These are phyloP conservation scores for Colletotrichum shisoi DNA, from an alignment of 2,329 filamentous ascomycete species.

Conservation along the genomic window DNA sequence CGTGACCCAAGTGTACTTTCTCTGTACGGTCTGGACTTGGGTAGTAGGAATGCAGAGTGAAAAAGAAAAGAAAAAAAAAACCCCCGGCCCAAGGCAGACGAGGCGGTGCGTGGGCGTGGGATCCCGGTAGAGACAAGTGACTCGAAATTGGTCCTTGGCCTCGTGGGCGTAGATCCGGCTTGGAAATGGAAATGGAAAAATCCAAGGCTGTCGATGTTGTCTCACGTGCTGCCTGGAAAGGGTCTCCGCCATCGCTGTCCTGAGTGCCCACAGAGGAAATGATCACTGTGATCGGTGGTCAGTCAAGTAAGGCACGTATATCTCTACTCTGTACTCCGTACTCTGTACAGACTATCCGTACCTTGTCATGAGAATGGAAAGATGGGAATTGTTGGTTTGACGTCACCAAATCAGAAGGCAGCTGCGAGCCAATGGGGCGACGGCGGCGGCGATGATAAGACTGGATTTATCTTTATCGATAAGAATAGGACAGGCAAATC, in stretches of 20 bases:
- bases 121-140: slow-evolving; percentile 17
- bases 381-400: slow-evolving; percentile 1
- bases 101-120: slow-evolving; percentile 14
- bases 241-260: slow-evolving; percentile 4
- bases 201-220: slow-evolving; percentile 24
- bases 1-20: background rate
- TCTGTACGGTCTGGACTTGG: no score
- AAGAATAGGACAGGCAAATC: background rate
- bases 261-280: background rate
- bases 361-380: background rate
- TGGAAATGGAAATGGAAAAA: background rate
- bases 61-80: no score
- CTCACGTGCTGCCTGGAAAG: slow-evolving; percentile 10
- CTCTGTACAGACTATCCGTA: no score
- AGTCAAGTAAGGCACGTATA: no score
- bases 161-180: slow-evolving; percentile 3
- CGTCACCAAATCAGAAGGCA: slow-evolving; percentile 17
- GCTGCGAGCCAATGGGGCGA: background rate
- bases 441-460: background rate
- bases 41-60: no score
- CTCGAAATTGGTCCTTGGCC: background rate
- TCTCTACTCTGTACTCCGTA: no score
- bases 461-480: slow-evolving; percentile 14
- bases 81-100: background rate
- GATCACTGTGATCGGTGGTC: background rate